These are phyloP conservation scores for Strobilomyces echinocephalus DNA, from an alignment of 768 basidiomycete genomes.

Conservation along the genomic window DNA sequence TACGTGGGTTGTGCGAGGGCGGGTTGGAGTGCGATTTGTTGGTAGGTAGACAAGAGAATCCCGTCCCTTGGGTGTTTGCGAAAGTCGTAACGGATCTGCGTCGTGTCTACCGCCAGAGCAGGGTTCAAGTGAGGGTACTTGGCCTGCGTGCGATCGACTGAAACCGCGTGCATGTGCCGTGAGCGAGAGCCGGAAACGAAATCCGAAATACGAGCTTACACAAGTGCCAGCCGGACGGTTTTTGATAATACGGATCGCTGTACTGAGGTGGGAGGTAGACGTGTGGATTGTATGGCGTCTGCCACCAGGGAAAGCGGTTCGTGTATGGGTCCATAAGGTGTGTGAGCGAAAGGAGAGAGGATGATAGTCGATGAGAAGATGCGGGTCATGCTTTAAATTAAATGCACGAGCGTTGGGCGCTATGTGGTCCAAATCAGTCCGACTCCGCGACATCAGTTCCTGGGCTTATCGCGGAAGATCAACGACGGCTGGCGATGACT, in stretches of 20 bases:
- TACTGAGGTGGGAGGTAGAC: conserved; percentile 26
- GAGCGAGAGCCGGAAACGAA: not conserved
- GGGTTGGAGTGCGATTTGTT: conserved; percentile 32
- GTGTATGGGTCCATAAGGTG: conserved; percentile 23
- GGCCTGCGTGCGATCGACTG: conserved; percentile 26
- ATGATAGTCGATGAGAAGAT: not conserved
- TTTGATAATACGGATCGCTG: conserved; percentile 10
- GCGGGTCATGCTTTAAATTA: conserved; percentile 6
- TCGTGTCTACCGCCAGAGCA: conserved; percentile 48
- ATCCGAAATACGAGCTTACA: conserved; percentile 8
- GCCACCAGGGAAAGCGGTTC: conserved; percentile 22
- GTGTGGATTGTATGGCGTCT: conserved; percentile 27
- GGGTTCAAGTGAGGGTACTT: conserved; percentile 53
- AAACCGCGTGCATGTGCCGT: too few relatives aligned
- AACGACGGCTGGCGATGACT: not conserved
- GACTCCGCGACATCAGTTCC: conserved; percentile 1
- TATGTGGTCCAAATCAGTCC: conserved; percentile 1
- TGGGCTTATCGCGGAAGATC: not conserved
- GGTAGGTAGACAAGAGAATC: conserved; percentile 41
- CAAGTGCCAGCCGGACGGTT: conserved; percentile 11
- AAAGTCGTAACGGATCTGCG: conserved; percentile 47
- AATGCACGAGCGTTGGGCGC: conserved; percentile 9
- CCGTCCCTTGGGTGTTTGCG: conserved; percentile 39
- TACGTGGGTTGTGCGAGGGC: conserved; percentile 34
- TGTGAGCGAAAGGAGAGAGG: conserved; percentile 1